Base-by-base conservation (phyloP, 441 rosid species). In the Pelargonium fulgidum region DNA sequence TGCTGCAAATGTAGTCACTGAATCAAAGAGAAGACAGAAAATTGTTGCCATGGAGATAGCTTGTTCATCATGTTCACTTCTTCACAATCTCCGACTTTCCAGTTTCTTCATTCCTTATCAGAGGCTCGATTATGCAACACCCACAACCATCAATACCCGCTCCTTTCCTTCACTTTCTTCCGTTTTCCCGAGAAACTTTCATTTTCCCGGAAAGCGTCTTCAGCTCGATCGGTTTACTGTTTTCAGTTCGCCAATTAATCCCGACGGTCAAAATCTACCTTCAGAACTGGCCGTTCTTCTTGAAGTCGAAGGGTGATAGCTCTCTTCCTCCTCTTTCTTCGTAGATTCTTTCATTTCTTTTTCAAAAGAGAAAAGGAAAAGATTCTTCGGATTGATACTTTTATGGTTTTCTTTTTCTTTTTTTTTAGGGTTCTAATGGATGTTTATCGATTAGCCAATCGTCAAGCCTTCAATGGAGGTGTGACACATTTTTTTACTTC, bases 381-480 rank as follows among this genome's bases (percentile, higher is more conserved):
- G 39, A 42, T 24, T 24, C 39, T 10, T 13, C 36, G 44, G 7
- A 41, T 41, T 7, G 7, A 41, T 41, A 0, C 14, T 26, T 14
- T 14, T 36, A 3, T n/a, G 52, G 22, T 67, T 26, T 29, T 1
- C 0, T 4, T 44, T 66, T 41, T 67, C 14, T 29, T 1, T 0
- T 4, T 44, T 66, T 41, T 13, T 24, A 93, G 98, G 83, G 92
- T 93, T 65, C 84, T 90, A 62, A 80, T 93, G 79, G 97, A 93
- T 85, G 91, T 90, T 42, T 86, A 84, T 70, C 87, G 96, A 75
- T 67, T 80, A 67, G 87, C 93, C 42, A 89, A 89, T 79, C 93
- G 96, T 52, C 96, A 84, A 71, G 89, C 98, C 16, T 87, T 93
- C 78, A 93, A 90, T 79, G 77, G 71, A 83, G 97, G 98, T 90